Evolutionary conservation across 228 moss, liverwort and hornwort genomes (phyloP), one percentile per base, ranked within the genome.

Genomic region (Sphagnum fallax): DNA sequence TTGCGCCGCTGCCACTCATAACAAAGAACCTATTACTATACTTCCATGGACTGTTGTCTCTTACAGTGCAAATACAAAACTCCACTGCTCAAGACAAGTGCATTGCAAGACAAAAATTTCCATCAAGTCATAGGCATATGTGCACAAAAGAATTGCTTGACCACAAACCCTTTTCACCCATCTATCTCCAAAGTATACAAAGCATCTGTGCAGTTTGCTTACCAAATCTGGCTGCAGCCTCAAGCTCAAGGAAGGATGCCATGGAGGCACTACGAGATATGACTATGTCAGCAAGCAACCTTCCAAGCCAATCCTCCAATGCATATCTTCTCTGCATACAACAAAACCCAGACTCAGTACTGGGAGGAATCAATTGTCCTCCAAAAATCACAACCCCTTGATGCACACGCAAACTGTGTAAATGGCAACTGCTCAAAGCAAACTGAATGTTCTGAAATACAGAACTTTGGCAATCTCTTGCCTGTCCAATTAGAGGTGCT

Each of bases 161-260:
- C 72, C 91, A 93, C 71, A 83, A 71, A 47, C 80, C 86, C 51
- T 79, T 80, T 49, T 90, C 91, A 63, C 91, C 87, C 4, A 32
- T 32, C 32, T 32, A 32, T 32, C 32, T 32, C 32, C 32, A 32
- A 32, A 32, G 32, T 32, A 32, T 32, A 32, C 32, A 32, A 32
- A 32, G 32, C 32, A 32, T 32, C 32, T 32, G 2, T 32, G 2
- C 2, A 32, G 32, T 32, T 32, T 32, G 32, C 32, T 67, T 87
- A 98, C 97, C 97, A 84, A 79, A 84, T 75, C 97, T 87, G 59
- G 91, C 93, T 66, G 97, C 90, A 74, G 90, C 97, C 79, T 98
- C 97, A 70, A 98, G 82, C 81, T 98, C 98, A 83, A 98, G 71
- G 75, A 98, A 98, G 49, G 98, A 91, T 61, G 98, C 98, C 65